A percentile compares a stretch with the other conserved stretches of the same genome.
phyloP scores from a whole-genome alignment of 139 green algal genomes.

The Chlorella sp. region DNA sequence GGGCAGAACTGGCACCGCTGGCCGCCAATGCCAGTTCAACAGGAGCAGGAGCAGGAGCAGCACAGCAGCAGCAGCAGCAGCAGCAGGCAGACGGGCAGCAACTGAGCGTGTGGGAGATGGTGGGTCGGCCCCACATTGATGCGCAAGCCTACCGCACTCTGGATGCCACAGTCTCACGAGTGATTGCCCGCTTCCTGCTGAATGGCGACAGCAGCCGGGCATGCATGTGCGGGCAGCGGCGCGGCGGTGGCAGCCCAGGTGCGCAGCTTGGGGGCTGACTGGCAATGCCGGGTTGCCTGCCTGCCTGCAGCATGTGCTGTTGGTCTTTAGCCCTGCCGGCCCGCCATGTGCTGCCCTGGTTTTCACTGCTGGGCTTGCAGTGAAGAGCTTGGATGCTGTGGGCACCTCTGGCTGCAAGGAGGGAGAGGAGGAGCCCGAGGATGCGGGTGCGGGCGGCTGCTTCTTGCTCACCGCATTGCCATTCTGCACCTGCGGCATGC shows the following conservation, averaged over 20 bases:
- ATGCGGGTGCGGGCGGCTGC: not conserved
- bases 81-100: not conserved
- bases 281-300: no score
- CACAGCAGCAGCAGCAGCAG: no score
- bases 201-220: not conserved
- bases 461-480: no score
- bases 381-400: not conserved
- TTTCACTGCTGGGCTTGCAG: not conserved
- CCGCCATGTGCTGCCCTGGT: no score
- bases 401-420: constrained; percentile 6
- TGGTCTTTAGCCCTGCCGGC: no score
- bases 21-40: no score
- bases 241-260: not conserved
- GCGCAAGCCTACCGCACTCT: no score
- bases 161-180: not conserved
- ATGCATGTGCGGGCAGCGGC: not conserved
- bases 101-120: no score
- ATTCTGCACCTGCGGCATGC: no score
- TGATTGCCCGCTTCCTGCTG: not conserved
- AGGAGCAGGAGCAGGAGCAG: not conserved
- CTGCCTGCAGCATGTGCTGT: no score
- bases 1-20: no score
- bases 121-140: no score
- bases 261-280: not conserved
- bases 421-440: not conserved